A percentile compares a stretch with the other conserved stretches of the same genome.
phyloP scores from a whole-genome alignment of 441 rosid species.

The Omphalea diandra region DNA sequence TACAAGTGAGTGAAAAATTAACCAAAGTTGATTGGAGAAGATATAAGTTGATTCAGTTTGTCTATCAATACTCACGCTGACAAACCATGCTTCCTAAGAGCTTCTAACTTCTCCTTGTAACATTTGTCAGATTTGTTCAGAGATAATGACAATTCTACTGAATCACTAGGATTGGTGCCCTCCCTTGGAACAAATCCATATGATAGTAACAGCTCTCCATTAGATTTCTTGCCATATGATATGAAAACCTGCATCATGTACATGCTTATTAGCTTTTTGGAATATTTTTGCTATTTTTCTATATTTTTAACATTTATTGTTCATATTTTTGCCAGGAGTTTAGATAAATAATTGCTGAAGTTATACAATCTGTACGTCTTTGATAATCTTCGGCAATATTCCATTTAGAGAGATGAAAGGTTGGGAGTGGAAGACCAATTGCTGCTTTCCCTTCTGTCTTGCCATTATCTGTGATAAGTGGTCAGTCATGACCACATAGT shows the following conservation, averaged over 20 bases:
- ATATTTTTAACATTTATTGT: background rate
- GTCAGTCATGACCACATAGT: background rate
- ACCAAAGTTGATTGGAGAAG: background rate
- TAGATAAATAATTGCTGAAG: background rate
- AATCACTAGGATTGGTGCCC: constrained; percentile 91
- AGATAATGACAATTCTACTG: constrained; percentile 74
- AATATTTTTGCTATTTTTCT: background rate
- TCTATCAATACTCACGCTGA: constrained; percentile 52
- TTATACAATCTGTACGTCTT: background rate
- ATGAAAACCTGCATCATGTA: constrained; percentile 81
- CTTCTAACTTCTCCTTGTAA: constrained; percentile 76
- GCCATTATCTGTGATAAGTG: background rate
- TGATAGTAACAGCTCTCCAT: constrained; percentile 87
- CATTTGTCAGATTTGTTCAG: constrained; percentile 73
- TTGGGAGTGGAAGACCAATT: background rate
- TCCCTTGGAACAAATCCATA: constrained; percentile 97
- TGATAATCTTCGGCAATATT: background rate
- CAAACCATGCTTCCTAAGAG: constrained; percentile 71
- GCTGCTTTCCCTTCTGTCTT: background rate
- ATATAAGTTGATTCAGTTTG: background rate
- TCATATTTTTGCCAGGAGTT: background rate
- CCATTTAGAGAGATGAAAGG: background rate
- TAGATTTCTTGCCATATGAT: constrained; percentile 93
- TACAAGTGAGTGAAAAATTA: background rate
- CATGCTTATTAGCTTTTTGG: background rate